A percentile compares a stretch with the other conserved stretches of the same genome.
phyloP scores from a whole-genome alignment of 2,329 filamentous ascomycete species.

The Trichoderma simmonsii region DNA sequence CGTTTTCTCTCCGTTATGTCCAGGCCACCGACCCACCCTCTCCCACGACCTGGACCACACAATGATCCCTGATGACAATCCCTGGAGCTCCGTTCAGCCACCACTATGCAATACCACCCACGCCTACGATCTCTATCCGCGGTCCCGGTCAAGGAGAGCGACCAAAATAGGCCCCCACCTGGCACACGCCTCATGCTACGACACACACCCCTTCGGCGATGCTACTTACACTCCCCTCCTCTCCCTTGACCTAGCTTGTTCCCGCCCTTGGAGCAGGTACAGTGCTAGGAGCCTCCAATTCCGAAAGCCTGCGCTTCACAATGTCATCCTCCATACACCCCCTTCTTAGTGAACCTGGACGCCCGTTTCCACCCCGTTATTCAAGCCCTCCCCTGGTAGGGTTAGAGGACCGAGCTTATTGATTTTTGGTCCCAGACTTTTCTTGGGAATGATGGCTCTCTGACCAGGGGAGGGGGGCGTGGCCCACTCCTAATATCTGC shows the following conservation, averaged over 20 bases:
- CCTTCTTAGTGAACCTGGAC: background rate
- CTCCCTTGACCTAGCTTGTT: background rate
- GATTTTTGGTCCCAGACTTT: constrained; percentile 13
- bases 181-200: constrained; percentile 4
- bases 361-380: constrained; percentile 8
- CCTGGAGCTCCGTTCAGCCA: constrained; percentile 26
- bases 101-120: constrained; percentile 19
- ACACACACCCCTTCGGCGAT: background rate
- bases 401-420: constrained; percentile 13
- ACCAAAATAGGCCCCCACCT: constrained; percentile 9
- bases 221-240: background rate
- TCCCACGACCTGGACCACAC: constrained; percentile 23
- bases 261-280: constrained; percentile 1
- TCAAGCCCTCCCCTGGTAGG: background rate
- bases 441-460: constrained; percentile 12
- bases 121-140: constrained; percentile 23
- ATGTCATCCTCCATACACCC: constrained; percentile 7
- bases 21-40: constrained; percentile 19
- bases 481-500: constrained; percentile 24
- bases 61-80: constrained; percentile 27
- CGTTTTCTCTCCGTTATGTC: constrained; percentile 23
- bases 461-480: constrained; percentile 10
- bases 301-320: background rate
- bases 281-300: background rate
- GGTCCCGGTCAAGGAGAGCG: constrained; percentile 20